These are phyloP conservation scores for Monascus purpureus DNA, from an alignment of 495 filamentous ascomycete genomes.

Conservation along the genomic window DNA sequence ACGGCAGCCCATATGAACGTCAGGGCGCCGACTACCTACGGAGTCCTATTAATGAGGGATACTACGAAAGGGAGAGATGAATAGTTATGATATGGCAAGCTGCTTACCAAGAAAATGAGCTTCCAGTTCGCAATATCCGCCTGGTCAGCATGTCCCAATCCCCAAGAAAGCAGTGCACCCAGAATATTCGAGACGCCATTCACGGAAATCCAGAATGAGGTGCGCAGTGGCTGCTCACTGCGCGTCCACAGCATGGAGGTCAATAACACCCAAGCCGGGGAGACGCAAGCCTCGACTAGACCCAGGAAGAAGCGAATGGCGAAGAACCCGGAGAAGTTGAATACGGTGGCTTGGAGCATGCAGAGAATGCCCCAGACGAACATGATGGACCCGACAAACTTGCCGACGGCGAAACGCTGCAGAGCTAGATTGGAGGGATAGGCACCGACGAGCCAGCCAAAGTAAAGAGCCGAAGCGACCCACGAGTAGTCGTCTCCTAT, in stretches of 20 bases:
- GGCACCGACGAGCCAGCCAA: constrained; percentile 37
- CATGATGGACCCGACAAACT: constrained; percentile 46
- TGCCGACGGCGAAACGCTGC: constrained; percentile 40
- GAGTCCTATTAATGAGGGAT: too few relatives aligned
- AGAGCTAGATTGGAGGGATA: constrained; percentile 39
- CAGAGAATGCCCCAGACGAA: constrained; percentile 43
- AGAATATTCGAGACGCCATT: constrained; percentile 43
- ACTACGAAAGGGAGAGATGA: too few relatives aligned
- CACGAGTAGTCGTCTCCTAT: constrained; percentile 41
- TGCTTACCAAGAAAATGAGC: constrained; percentile 41
- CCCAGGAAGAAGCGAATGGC: constrained; percentile 48
- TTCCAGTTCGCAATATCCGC: constrained; percentile 35
- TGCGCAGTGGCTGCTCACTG: constrained; percentile 46
- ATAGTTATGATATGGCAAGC: too few relatives aligned
- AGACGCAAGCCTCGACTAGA: constrained; percentile 46
- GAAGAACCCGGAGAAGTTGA: constrained; percentile 42
- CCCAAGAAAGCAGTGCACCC: constrained; percentile 39
- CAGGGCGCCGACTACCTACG: constrained; percentile 35
- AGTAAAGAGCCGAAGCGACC: constrained; percentile 37
- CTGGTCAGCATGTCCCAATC: constrained; percentile 33
- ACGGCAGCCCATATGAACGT: constrained; percentile 30
- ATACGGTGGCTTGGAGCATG: constrained; percentile 41
- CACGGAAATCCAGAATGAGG: constrained; percentile 51
- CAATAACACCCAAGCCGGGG: constrained; percentile 35
- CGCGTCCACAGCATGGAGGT: constrained; percentile 59